These are phyloP conservation scores for Yamagishiella unicocca DNA, from an alignment of 139 green algal species.

Conservation along the genomic window DNA sequence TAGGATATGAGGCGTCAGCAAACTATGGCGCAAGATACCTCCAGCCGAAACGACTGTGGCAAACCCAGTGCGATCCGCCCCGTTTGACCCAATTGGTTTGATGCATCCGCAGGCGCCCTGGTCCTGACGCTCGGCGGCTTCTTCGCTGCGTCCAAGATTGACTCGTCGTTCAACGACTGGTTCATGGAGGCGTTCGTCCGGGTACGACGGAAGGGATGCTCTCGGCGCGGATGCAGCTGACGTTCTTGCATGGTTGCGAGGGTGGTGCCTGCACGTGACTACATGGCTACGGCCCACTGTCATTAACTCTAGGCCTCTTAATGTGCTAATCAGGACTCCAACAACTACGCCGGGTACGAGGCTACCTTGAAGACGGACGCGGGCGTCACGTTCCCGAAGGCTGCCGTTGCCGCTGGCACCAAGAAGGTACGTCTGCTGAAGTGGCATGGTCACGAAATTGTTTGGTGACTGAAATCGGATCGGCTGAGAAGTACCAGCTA, in stretches of 20 bases:
- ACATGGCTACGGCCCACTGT: background rate
- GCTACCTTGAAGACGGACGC: slow-evolving; percentile 35
- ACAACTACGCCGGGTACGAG: slow-evolving; percentile 47
- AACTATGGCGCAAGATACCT: too few relatives aligned
- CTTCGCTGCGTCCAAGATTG: slow-evolving; percentile 36
- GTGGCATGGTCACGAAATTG: background rate
- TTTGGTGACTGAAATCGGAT: background rate
- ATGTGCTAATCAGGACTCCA: slow-evolving; percentile 38
- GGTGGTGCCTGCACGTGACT: too few relatives aligned
- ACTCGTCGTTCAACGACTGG: slow-evolving; percentile 34
- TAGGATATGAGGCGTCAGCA: too few relatives aligned
- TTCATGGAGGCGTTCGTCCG: slow-evolving; percentile 2
- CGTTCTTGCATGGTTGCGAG: too few relatives aligned
- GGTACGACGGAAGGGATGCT: background rate
- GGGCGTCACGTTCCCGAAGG: slow-evolving; percentile 37
- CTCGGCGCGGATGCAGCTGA: too few relatives aligned
- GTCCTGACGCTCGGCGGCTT: slow-evolving; percentile 40
- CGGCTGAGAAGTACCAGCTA: too few relatives aligned
- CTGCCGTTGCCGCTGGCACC: slow-evolving; percentile 5
- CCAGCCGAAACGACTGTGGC: too few relatives aligned
- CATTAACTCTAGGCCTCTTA: background rate
- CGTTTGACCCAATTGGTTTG: background rate
- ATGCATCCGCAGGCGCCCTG: slow-evolving; percentile 37
- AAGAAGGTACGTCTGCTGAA: slow-evolving; percentile 18
- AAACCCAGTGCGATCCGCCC: background rate